Base-by-base conservation (phyloP, 78 protist genomes). In the Dictyostelium firmibasis region DNA sequence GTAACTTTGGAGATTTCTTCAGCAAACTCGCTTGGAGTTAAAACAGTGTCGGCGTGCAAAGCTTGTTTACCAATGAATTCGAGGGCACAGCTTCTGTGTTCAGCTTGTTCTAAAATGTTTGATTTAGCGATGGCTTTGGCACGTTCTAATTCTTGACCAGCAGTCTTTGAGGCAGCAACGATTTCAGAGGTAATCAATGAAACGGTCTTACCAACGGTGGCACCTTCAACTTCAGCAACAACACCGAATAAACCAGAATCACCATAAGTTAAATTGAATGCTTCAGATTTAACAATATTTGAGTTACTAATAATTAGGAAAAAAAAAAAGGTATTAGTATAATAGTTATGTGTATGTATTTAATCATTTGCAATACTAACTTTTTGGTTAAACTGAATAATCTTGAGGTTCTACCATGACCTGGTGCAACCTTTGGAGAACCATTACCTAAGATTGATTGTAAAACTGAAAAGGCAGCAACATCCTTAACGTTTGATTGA, bases 21-120 rank as follows among this genome's bases (percentile, higher is more conserved):
- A 31, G 74, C 87, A 38, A 81, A 89, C 50, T 89, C 76, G 2
- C 7, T 53, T 78, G 94, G 94, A 4, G 94, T 89, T 44, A 81
- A 43, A 44, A 89, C 74, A 18, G 67, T 81, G 41, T 76, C 79
- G 0, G 35, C 4, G 57, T 81, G 69, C 74, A 89, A 27, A 29
- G 94, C 94, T 81, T 89, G 94, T 38, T 89, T 89, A 81, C 94
- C 94, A 81, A 89, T 69, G 25, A 89, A 89, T 50, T 89, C 87
- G 83, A 89, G 87, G 14, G 94, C 87, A 20, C 31, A 2, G 14
- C 62, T 41, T 44, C 94, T 69, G 27, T 16, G 11, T 1, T 89
- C 94, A 2, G 82, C n/a, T 62, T 57, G 84, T 33, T 64, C 94
- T 13, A 89, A 33, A 81, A 43, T 8, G 67, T 31, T 20, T 20